A percentile compares a stretch with the other conserved stretches of the same genome.
phyloP scores from a whole-genome alignment of 2,329 filamentous ascomycete species.

The Fusarium tuaranense region DNA sequence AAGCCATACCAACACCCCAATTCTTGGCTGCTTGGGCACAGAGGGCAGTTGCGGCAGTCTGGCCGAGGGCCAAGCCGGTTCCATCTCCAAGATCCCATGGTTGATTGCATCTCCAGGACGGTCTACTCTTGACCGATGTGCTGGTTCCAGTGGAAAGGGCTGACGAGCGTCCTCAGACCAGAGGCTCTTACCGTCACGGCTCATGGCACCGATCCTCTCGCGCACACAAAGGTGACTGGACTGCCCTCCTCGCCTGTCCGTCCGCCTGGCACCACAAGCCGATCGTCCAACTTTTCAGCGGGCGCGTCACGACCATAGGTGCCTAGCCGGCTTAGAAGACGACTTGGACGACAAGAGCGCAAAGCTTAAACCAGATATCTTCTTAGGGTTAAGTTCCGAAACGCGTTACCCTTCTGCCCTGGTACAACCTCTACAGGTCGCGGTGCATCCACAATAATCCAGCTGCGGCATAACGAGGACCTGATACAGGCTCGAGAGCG shows the following conservation, averaged over 20 bases:
- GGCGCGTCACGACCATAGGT: constrained; percentile 48
- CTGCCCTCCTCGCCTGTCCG: constrained; percentile 63
- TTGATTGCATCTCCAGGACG: constrained; percentile 50
- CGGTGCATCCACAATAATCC: constrained; percentile 53
- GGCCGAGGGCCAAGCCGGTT: constrained; percentile 33
- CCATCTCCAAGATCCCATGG: constrained; percentile 35
- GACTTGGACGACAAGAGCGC: constrained; percentile 76
- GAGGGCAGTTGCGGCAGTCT: constrained; percentile 36
- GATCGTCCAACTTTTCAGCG: constrained; percentile 64
- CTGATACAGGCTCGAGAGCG: constrained; percentile 72
- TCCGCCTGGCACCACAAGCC: constrained; percentile 49
- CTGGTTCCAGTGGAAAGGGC: constrained; percentile 73
- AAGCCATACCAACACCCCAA: constrained; percentile 60
- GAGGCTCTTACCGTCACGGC: constrained; percentile 81
- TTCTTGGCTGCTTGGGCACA: constrained; percentile 40
- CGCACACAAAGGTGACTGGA: constrained; percentile 68
- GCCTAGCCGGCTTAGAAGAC: constrained; percentile 69
- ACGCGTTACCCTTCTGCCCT: constrained; percentile 66
- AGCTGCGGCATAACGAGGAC: constrained; percentile 62
- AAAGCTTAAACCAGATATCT: constrained; percentile 79
- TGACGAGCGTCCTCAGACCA: constrained; percentile 80
- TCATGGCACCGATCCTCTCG: constrained; percentile 77
- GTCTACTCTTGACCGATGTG: constrained; percentile 63
- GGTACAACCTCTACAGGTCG: constrained; percentile 51
- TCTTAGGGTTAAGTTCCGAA: constrained; percentile 99